These are phyloP conservation scores for Brassica napus DNA, from an alignment of 345 rosid species.

Conservation along the genomic window Da-Ae NC_063437.1:9892501-9893000, in stretches of 20 bases:
- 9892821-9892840: conserved; percentile 12
- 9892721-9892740: conserved; percentile 95
- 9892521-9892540: conserved; percentile 75
- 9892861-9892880: conserved; percentile 25
- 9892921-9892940: conserved; percentile 73
- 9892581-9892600: conserved; percentile 93
- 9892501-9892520: conserved; percentile 56
- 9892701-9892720: conserved; percentile 29
- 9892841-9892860: neutral
- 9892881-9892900: conserved; percentile 85
- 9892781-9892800: conserved; percentile 92
- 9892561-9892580: conserved; percentile 78
- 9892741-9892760: conserved; percentile 75
- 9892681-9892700: neutral
- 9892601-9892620: conserved; percentile 94
- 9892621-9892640: conserved; percentile 94
- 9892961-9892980: conserved; percentile 59
- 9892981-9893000: neutral
- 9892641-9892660: neutral
- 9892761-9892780: conserved; percentile 88
- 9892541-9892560: conserved; percentile 68
- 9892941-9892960: conserved; percentile 82
- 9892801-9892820: conserved; percentile 65
- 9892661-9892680: neutral
- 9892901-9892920: conserved; percentile 67